These are phyloP conservation scores for Suillus discolor DNA, from an alignment of 768 basidiomycete species.

Conservation along the genomic window DNA sequence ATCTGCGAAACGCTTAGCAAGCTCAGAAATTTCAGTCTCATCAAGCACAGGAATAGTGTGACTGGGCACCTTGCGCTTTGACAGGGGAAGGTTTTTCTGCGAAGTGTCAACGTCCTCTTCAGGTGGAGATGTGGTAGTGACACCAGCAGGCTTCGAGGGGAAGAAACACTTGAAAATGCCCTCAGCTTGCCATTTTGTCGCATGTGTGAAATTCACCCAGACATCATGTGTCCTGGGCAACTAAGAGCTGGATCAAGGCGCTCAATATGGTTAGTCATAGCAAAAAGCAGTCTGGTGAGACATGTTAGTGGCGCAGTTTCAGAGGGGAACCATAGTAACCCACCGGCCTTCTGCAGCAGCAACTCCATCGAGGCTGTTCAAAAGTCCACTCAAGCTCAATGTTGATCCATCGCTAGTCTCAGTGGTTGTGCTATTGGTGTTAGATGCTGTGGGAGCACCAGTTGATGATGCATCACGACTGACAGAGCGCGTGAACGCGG, in stretches of 20 bases:
- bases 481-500: constrained; percentile 86
- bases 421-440: constrained; percentile 39
- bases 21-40: constrained; percentile 73
- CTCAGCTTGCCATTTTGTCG: constrained; percentile 91
- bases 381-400: constrained; percentile 79
- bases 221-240: constrained; percentile 89
- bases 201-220: constrained; percentile 90
- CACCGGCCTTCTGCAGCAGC: constrained; percentile 86
- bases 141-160: constrained; percentile 52
- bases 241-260: constrained; percentile 88
- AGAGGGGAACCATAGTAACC: constrained; percentile 32
- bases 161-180: constrained; percentile 95
- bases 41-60: constrained; percentile 69
- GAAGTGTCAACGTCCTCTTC: constrained; percentile 46
- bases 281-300: constrained; percentile 71
- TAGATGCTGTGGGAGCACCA: constrained; percentile 59
- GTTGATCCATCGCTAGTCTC: constrained; percentile 77
- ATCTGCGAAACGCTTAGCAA: constrained; percentile 82
- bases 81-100: constrained; percentile 65
- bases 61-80: constrained; percentile 60
- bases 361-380: constrained; percentile 86
- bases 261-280: constrained; percentile 93
- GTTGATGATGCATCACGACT: constrained; percentile 82
- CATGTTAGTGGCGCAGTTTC: constrained; percentile 81
- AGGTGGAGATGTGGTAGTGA: constrained; percentile 13